Evolutionary conservation across 257 asterid genomes (phyloP).

Genomic region (Solanum bukasovii): DNA sequence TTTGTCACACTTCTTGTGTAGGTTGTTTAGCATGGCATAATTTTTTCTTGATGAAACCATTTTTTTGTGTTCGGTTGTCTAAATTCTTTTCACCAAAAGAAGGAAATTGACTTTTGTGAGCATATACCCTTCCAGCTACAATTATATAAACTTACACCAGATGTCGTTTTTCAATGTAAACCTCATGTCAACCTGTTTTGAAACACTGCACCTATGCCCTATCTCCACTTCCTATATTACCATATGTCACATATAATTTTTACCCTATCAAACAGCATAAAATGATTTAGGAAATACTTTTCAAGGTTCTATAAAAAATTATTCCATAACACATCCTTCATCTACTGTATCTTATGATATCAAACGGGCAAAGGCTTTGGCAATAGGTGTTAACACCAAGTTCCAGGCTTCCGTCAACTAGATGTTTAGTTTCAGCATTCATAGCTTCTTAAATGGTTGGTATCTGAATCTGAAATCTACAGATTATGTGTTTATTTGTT

Average conservation of each 20-base stretch:
- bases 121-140: neutral
- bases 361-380: neutral
- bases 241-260: neutral
- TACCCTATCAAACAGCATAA: neutral
- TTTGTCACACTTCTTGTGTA: no score
- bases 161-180: neutral
- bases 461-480: neutral
- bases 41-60: neutral
- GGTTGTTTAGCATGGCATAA: no score
- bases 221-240: neutral
- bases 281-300: neutral
- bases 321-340: neutral
- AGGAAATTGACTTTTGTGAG: neutral
- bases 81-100: neutral
- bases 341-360: neutral
- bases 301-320: neutral
- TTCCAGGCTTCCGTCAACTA: neutral
- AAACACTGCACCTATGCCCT: neutral
- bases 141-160: neutral
- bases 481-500: neutral
- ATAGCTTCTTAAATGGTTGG: neutral
- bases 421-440: neutral
- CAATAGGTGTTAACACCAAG: neutral
- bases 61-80: neutral
- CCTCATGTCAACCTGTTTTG: neutral